Conservation (phyloP, 805 yeast species). For the Nakazawaea ishiwadae region DNA sequence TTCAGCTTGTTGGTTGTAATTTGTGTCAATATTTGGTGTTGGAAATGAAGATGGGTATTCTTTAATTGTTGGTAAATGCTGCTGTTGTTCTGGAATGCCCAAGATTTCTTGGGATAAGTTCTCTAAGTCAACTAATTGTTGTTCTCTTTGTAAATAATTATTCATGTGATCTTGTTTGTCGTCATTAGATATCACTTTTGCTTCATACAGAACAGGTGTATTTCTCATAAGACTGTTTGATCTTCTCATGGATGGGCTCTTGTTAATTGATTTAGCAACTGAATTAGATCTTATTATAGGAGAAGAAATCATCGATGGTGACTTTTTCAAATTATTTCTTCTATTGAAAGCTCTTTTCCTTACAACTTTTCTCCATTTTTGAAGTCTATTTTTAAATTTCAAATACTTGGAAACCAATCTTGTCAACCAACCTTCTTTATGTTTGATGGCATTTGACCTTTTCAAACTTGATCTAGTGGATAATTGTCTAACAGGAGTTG, state of each 20-base stretch:
- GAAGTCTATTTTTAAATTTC: slow-evolving; percentile 1
- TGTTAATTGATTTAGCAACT: background rate
- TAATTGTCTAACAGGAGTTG: background rate
- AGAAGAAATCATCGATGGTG: background rate
- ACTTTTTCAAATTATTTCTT: background rate
- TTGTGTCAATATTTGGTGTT: slow-evolving; percentile 4
- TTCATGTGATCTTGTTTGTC: background rate
- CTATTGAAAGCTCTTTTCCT: background rate
- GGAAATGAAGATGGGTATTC: slow-evolving; percentile 3
- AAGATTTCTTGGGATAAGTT: slow-evolving; percentile 1
- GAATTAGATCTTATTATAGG: background rate
- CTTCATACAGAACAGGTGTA: background rate
- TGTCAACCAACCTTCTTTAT: slow-evolving; percentile 10
- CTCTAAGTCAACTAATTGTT: slow-evolving; percentile 1
- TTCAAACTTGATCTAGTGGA: slow-evolving; percentile 8
- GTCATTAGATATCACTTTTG: background rate
- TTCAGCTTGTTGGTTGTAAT: background rate
- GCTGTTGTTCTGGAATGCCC: background rate
- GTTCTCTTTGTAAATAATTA: slow-evolving; percentile 3
- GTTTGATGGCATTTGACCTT: slow-evolving; percentile 12
- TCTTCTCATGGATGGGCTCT: background rate
- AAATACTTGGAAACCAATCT: slow-evolving; percentile 2
- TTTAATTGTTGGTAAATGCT: background rate
- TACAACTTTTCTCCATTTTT: slow-evolving; percentile 8
- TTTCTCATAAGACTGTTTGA: background rate